Base-by-base conservation (phyloP, 2,329 filamentous ascomycete species). In the Aspergillus phoenicis region DNA sequence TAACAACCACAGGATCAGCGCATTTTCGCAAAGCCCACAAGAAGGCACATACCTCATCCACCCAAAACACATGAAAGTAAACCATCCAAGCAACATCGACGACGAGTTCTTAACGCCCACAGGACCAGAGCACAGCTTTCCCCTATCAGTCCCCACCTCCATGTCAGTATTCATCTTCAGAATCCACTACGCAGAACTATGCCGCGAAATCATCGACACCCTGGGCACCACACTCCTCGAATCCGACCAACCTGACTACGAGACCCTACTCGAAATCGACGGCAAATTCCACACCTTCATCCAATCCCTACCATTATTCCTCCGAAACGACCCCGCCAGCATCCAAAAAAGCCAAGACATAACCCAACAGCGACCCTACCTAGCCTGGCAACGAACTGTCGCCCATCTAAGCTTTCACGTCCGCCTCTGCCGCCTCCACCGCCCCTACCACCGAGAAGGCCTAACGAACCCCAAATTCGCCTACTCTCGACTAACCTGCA, bases 371-470 rank as follows among this genome's bases (percentile, higher is more conserved):
- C 33, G 41, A 26, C 59, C 59, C 13, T 51, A 52, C n/a, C 28
- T 48, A 3, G 28, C 33, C 17, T 48, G 41, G 13, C 53, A 60
- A n/a, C 59, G 59, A 36, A 57, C 39, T 2, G 26, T 60, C 36
- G 20, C 65, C n/a, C 65, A 70, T 51, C 68, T 70, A 39, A 60
- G 65, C 49, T 49, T 69, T 4, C 62, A 70, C 28, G 60, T 59
- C 1, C 68, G 68, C 47, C 51, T 60, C 13, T 56, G 47, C 30
- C 55, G 53, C 38, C 48, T 57, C 4, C 47, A 60, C 8, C 45
- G 26, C 5, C 30, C 58, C 5, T 70, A 64, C 51, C 68, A 70
- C 22, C 60, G 69, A 0, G 64, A 68, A 49, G 65, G 64, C 5
- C 54, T 63, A 8, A 63, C 60, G 6, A 66, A 70, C 17, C 38